A percentile compares a stretch with the other conserved stretches of the same genome.
These are phyloP conservation scores for Collybia nuda DNA, from an alignment of 768 basidiomycete genomes.

Conservation along the genomic window DNA sequence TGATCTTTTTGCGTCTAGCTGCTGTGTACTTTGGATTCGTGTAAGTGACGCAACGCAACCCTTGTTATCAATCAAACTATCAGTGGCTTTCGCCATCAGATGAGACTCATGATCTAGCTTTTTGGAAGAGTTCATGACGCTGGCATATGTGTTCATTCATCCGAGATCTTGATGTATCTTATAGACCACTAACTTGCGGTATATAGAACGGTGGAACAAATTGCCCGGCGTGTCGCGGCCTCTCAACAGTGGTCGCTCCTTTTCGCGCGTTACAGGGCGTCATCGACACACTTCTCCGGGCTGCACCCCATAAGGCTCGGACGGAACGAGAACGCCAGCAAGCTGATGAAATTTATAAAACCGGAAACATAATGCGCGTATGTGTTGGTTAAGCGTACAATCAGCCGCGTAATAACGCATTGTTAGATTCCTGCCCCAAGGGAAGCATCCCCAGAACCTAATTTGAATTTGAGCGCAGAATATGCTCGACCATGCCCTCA, in stretches of 20 bases:
- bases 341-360: conserved; percentile 78
- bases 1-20: conserved; percentile 40
- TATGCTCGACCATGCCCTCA: conserved; percentile 81
- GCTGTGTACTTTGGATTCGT: conserved; percentile 80
- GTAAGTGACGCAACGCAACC: conserved; percentile 46
- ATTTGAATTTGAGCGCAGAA: conserved; percentile 61
- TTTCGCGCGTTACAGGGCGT: conserved; percentile 74
- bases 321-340: conserved; percentile 72
- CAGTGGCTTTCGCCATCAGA: conserved; percentile 2
- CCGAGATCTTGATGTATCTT: too few species aligned
- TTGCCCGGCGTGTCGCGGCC: conserved; percentile 78
- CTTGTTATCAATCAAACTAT: conserved; percentile 9
- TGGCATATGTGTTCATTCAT: too few species aligned
- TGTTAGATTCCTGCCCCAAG: conserved; percentile 71
- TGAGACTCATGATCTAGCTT: too few species aligned
- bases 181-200: too few species aligned
- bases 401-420: too few species aligned
- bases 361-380: conserved; percentile 64
- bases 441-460: conserved; percentile 76
- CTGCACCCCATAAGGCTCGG: conserved; percentile 66
- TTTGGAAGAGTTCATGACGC: too few species aligned
- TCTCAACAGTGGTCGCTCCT: conserved; percentile 67
- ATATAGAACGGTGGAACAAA: conserved; percentile 79
- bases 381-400: neutral
- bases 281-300: conserved; percentile 70